Evolutionary conservation across 208 protist genomes (phyloP).

Genomic region (Crithidia mellificae): DNA sequence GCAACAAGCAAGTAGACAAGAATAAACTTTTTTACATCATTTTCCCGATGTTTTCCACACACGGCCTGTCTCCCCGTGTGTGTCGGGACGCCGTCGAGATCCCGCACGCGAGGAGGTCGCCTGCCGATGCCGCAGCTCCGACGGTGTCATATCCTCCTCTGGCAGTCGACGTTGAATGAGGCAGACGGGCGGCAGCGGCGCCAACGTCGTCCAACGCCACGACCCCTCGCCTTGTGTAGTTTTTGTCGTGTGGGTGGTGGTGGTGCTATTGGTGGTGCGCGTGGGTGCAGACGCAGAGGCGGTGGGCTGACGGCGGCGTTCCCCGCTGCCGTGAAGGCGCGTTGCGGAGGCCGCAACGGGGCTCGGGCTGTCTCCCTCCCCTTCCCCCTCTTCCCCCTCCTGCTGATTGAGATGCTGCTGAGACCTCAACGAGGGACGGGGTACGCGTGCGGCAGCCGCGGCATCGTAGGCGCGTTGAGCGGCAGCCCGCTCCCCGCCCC

Average conservation of each 20-base stretch:
- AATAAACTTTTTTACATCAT: constrained; percentile 1
- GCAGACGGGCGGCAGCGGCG: constrained; percentile 59
- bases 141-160: constrained; percentile 22
- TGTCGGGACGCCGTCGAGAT: background rate
- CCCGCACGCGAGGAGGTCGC: background rate
- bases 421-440: background rate
- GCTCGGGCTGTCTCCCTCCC: too few relatives aligned
- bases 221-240: background rate
- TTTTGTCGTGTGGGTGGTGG: too few relatives aligned
- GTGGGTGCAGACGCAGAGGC: background rate
- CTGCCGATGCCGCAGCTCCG: constrained; percentile 18
- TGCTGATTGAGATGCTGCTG: too few relatives aligned
- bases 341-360: background rate
- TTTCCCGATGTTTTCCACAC: constrained; percentile 10
- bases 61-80: background rate
- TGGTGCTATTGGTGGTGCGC: too few relatives aligned
- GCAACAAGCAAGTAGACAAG: too few relatives aligned
- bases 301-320: background rate
- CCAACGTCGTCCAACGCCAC: constrained; percentile 42
- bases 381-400: too few relatives aligned
- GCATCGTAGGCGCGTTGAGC: constrained; percentile 7
- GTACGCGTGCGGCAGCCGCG: background rate
- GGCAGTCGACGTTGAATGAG: constrained; percentile 55
- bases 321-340: background rate
- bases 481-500: background rate